phyloP scores from a whole-genome alignment of 2,329 filamentous ascomycete species.

The Colletotrichum australisinense region DNA sequence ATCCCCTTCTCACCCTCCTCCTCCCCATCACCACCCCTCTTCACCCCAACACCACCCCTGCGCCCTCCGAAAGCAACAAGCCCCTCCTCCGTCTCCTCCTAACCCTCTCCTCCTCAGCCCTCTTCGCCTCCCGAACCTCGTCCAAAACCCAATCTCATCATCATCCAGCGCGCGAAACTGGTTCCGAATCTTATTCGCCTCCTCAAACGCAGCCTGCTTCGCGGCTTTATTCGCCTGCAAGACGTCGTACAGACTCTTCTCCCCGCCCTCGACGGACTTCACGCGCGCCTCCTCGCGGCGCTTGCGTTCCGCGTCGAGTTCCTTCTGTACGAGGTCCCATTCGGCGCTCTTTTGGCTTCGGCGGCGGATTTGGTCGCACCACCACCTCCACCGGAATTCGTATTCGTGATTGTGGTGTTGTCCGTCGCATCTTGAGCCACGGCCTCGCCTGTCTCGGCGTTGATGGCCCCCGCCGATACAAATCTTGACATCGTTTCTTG shows the following conservation, averaged over 20 bases:
- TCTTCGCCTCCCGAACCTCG: slow-evolving; percentile 61
- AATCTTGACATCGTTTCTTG: slow-evolving; percentile 64
- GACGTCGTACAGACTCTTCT: slow-evolving; percentile 78
- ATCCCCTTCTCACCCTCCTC: slow-evolving; percentile 38
- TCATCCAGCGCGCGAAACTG: slow-evolving; percentile 84
- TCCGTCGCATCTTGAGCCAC: slow-evolving; percentile 41
- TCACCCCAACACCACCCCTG: slow-evolving; percentile 48
- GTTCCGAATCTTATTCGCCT: slow-evolving; percentile 76
- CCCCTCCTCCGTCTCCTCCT: slow-evolving; percentile 68
- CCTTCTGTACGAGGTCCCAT: slow-evolving; percentile 73
- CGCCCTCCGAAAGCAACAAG: slow-evolving; percentile 63
- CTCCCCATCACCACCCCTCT: slow-evolving; percentile 35
- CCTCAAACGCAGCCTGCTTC: slow-evolving; percentile 86
- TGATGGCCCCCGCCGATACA: slow-evolving; percentile 65
- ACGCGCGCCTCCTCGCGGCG: slow-evolving; percentile 63
- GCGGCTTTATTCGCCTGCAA: slow-evolving; percentile 87
- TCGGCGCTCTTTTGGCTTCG: slow-evolving; percentile 50
- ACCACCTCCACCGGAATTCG: too few species aligned
- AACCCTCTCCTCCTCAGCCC: slow-evolving; percentile 65
- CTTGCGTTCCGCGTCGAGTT: slow-evolving; percentile 71
- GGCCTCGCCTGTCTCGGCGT: slow-evolving; percentile 42
- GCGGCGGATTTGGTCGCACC: not conserved
- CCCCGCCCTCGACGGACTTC: slow-evolving; percentile 53
- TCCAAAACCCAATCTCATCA: slow-evolving; percentile 83
- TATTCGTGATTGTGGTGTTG: slow-evolving; percentile 7